Evolutionary conservation across 177 flowering plant species (phyloP), one percentile per base, ranked within the genome.

Genomic region (Vitis hybrid): DNA sequence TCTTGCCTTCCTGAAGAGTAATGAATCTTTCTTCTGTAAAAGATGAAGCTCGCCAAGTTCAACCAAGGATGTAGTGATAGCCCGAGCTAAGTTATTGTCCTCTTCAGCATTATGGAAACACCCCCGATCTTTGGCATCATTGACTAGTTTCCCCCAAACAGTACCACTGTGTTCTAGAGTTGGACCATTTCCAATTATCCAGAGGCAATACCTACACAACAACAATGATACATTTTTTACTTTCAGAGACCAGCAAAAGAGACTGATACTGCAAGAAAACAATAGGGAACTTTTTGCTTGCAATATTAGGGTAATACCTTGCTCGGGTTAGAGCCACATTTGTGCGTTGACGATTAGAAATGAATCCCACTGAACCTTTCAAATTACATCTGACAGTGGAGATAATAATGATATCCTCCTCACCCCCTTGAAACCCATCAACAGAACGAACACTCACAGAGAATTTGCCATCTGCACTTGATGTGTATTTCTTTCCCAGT

Each of bases 361-460:
- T 83, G 58, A 88, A 84, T 11, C 88, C 88, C 2, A 88, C 75
- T 7, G 71, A 70, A 56, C 88, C 88, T 48, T 64, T 60, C 3
- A 34, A 5, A 73, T 86, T 88, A 23, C 76, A 82, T 52, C 88
- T 68, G 21, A 86, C 91, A 12, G 87, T 86, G 10, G 91, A 85
- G 6, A 88, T 70, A 10, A 88, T 82, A n/a, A 87, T 80, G 10
- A 88, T 62, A 71, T 87, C 92, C 57, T 81, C 78, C 66, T 88
- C 88, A 10, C 89, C 86, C 9, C 92, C 92, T 75, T 88, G 91
- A 68, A 84, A 87, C 12, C 87, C 89, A 82, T 88, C 89, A 67
- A 88, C 79, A 1, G 89, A 65, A 34, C 40, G 40, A 34, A 34
- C 40, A 34, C 40, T 34, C 5, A 34, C 40, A 34, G 40, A 34